Conservation (phyloP, 2,329 filamentous ascomycete genomes). For the Trichoderma harzianum region DNA sequence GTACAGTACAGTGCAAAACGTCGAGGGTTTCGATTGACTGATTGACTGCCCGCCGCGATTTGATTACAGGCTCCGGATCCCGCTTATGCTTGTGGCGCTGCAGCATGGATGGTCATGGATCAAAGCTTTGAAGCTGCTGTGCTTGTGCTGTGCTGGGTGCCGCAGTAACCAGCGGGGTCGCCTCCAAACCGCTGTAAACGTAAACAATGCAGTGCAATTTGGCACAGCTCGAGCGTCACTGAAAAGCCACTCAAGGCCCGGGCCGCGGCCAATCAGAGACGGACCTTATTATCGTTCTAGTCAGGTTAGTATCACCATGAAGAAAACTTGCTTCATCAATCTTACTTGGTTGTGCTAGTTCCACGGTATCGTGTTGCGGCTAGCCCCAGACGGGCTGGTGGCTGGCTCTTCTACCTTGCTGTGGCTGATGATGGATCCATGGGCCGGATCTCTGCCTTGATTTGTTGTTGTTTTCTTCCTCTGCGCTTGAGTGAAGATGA, state of each 20-base stretch:
- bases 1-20: not conserved
- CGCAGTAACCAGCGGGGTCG: conserved; percentile 25
- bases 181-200: conserved; percentile 5
- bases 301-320: not conserved
- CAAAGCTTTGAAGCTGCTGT: not conserved
- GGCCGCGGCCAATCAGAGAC: conserved; percentile 4
- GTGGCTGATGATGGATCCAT: not conserved
- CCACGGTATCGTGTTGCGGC: not conserved
- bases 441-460: not conserved
- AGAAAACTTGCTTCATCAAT: not conserved
- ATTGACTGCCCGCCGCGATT: not conserved
- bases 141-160: conserved; percentile 20
- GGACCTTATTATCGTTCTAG: not conserved
- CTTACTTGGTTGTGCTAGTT: not conserved
- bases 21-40: not conserved
- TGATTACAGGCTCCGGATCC: not conserved
- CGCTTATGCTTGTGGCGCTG: not conserved
- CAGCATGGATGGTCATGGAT: not conserved
- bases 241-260: conserved; percentile 6
- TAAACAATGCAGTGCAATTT: not conserved
- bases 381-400: not conserved
- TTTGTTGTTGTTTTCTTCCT: not conserved
- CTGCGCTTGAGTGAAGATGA: not conserved
- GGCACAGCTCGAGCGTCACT: conserved; percentile 5
- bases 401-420: not conserved